These are phyloP conservation scores for Trifolium subterraneum DNA, from an alignment of 306 rosid genomes.

Conservation along the genomic window DNA sequence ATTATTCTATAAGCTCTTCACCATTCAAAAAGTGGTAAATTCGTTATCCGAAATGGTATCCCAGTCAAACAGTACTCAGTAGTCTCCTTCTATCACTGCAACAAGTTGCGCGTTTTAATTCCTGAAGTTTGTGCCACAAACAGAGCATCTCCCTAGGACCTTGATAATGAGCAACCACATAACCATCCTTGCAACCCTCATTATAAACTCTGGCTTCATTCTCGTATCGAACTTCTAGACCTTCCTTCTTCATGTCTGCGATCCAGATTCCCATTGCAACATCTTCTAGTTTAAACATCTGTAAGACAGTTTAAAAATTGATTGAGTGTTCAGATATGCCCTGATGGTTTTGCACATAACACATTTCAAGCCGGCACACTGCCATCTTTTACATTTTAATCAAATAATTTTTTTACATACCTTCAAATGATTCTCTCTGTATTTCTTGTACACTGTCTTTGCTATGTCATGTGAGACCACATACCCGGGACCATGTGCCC, in stretches of 20 bases:
- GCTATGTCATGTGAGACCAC: conserved; percentile 89
- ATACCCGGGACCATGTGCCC: conserved; percentile 99
- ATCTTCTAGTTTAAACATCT: conserved; percentile 99
- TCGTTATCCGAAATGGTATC: conserved; percentile 31
- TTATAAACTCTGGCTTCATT: conserved; percentile 66
- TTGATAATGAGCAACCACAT: conserved; percentile 97
- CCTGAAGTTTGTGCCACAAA: conserved; percentile 92
- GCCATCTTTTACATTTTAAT: conserved; percentile 7
- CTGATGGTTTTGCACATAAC: conserved; percentile 3
- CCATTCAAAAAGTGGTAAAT: conserved; percentile 35
- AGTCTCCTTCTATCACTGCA: conserved; percentile 67
- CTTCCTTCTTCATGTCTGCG: conserved; percentile 74
- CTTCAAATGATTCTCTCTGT: conserved; percentile 76
- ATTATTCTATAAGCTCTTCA: conserved; percentile 39
- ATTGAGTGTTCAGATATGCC: conserved; percentile 24
- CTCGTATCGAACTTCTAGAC: conserved; percentile 69
- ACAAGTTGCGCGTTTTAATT: conserved; percentile 69
- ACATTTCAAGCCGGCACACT: conserved; percentile 6
- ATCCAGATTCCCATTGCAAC: conserved; percentile 99
- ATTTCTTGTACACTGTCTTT: conserved; percentile 60
- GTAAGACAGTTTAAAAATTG: conserved; percentile 44
- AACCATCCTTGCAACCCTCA: conserved; percentile 87
- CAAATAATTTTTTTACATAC: conserved; percentile 46
- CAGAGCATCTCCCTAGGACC: conserved; percentile 96
- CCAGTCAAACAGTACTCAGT: conserved; percentile 45